Evolutionary conservation across 2,329 filamentous ascomycete species (phyloP).

Genomic region (Exophiala bonariae): DNA sequence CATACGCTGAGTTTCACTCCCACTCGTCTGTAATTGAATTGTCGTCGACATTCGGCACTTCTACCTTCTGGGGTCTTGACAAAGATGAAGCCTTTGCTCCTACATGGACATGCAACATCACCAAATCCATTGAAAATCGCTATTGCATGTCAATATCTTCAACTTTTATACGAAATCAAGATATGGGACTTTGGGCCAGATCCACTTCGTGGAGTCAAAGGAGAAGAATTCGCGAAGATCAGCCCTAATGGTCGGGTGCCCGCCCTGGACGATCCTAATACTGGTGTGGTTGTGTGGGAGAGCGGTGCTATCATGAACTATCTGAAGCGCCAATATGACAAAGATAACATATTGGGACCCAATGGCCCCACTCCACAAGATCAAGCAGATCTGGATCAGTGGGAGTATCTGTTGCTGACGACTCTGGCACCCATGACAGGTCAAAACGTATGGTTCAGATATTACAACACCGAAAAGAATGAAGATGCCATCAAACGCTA

Average conservation of each 20-base stretch:
- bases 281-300: conserved; percentile 39
- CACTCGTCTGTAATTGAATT: no score
- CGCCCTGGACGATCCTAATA: conserved; percentile 50
- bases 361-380: conserved; percentile 37
- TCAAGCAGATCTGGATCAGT: conserved; percentile 45
- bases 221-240: neutral
- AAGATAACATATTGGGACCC: conserved; percentile 37
- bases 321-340: conserved; percentile 42
- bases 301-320: conserved; percentile 41
- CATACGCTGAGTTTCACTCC: no score
- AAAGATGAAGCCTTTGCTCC: conserved; percentile 12
- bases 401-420: conserved; percentile 44
- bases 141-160: conserved; percentile 40
- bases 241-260: conserved; percentile 32
- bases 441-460: conserved; percentile 42
- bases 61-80: no score
- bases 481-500: conserved; percentile 44
- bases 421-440: conserved; percentile 45
- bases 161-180: conserved; percentile 41
- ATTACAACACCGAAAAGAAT: conserved; percentile 40
- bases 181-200: conserved; percentile 42
- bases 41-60: no score
- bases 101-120: conserved; percentile 42
- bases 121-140: conserved; percentile 47
- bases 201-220: conserved; percentile 30